phyloP scores from a whole-genome alignment of 805 yeast genomes.

The Lipomyces kockii region DNA sequence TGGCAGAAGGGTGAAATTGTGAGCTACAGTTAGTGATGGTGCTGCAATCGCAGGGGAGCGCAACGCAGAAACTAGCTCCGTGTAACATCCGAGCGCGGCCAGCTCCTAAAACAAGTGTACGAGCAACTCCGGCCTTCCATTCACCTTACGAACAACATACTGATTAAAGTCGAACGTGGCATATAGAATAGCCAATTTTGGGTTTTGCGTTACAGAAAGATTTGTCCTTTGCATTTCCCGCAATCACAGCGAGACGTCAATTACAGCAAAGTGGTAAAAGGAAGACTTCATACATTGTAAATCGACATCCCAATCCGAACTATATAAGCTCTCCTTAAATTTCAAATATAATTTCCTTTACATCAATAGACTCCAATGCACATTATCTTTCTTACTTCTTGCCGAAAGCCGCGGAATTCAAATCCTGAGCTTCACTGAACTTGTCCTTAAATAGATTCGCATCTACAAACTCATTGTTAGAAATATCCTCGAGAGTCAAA shows the following conservation, averaged over 20 bases:
- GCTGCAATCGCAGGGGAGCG: too few relatives aligned
- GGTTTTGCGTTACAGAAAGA: too few relatives aligned
- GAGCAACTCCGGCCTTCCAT: too few relatives aligned
- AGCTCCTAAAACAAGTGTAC: too few relatives aligned
- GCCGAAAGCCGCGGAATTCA: conserved; percentile 54
- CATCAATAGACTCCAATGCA: neutral
- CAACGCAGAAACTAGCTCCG: too few relatives aligned
- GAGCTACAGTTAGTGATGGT: neutral
- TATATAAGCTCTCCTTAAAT: neutral
- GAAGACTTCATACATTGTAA: neutral
- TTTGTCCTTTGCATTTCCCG: neutral
- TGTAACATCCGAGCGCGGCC: too few relatives aligned
- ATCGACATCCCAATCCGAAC: neutral
- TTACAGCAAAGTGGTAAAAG: neutral
- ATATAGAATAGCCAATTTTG: too few relatives aligned
- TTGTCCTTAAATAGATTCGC: conserved; percentile 95
- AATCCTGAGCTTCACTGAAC: conserved; percentile 81
- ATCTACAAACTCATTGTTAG: conserved; percentile 55
- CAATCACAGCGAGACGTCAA: neutral
- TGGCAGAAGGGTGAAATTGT: neutral
- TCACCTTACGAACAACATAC: too few relatives aligned
- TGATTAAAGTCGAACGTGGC: too few relatives aligned
- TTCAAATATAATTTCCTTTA: neutral
- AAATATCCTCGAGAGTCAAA: neutral
- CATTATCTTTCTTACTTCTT: conserved; percentile 13